These are phyloP conservation scores for Fraxinus anomala DNA, from an alignment of 257 asterid species.

Conservation along the genomic window DNA sequence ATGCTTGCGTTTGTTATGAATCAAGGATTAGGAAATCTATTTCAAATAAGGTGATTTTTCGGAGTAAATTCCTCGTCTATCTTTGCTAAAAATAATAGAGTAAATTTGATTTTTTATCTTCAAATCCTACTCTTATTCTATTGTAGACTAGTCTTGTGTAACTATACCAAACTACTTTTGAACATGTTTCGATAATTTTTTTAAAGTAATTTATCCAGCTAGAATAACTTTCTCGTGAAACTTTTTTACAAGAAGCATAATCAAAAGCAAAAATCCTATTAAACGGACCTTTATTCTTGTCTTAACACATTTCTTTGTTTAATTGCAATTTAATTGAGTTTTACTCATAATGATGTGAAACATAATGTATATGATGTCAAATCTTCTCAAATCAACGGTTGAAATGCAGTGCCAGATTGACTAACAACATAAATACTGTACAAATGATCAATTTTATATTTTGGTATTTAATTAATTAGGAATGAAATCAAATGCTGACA, in stretches of 20 bases:
- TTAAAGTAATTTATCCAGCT: not conserved
- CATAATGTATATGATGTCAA: not conserved
- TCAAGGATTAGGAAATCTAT: not conserved
- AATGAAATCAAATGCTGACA: not conserved
- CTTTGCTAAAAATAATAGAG: not conserved
- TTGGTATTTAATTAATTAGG: not conserved
- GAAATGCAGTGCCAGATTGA: not conserved
- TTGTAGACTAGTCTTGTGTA: not conserved
- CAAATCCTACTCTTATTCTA: not conserved
- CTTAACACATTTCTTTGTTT: not conserved
- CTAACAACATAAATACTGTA: not conserved
- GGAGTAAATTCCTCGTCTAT: not conserved
- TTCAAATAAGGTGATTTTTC: not conserved
- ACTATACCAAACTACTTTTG: no score
- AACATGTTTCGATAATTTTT: no score
- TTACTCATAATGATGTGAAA: not conserved
- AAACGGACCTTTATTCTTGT: not conserved
- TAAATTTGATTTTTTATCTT: no score
- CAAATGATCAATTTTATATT: not conserved
- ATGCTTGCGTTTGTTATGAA: not conserved
- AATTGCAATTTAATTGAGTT: not conserved
- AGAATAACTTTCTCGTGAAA: no score
- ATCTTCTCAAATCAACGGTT: not conserved
- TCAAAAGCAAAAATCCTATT: no score
- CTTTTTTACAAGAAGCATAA: no score